phyloP scores from a whole-genome alignment of 192 early-diverging fungal species.

The Lobosporangium transversale region DNA sequence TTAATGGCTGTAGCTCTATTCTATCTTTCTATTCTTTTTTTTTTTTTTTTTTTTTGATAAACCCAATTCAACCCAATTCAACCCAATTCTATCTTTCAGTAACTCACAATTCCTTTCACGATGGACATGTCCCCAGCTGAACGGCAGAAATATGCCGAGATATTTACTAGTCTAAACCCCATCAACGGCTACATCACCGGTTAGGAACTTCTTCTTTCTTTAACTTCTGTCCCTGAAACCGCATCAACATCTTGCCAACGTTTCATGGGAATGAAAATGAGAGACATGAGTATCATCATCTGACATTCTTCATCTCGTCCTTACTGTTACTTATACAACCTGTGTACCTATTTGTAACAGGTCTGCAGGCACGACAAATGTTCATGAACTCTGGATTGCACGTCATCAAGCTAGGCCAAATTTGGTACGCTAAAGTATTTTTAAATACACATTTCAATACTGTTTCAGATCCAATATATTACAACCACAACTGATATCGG shows the following conservation, averaged over 20 bases:
- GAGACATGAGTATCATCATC: too few relatives aligned
- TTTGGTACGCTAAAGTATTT: constrained; percentile 37
- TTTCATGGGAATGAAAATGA: too few relatives aligned
- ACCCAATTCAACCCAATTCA: background rate
- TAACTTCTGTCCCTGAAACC: constrained; percentile 2
- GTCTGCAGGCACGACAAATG: constrained; percentile 44
- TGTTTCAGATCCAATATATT: too few relatives aligned
- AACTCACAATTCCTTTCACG: too few relatives aligned
- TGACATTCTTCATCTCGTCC: too few relatives aligned
- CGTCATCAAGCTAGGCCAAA: constrained; percentile 35
- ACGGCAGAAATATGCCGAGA: constrained; percentile 62
- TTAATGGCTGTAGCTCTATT: background rate
- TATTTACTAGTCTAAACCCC: constrained; percentile 61
- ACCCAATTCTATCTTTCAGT: background rate
- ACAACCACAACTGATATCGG: too few relatives aligned
- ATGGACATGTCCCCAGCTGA: constrained; percentile 60
- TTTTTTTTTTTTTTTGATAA: background rate
- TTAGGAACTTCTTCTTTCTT: constrained; percentile 11
- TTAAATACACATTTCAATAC: background rate
- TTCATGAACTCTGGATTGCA: constrained; percentile 49
- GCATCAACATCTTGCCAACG: too few relatives aligned
- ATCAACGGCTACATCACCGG: constrained; percentile 64
- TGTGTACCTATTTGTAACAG: background rate
- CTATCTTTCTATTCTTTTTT: background rate
- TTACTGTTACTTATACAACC: background rate